These are phyloP conservation scores for Myxozyma kluyveri DNA, from an alignment of 805 yeast species.

Conservation along the genomic window DNA sequence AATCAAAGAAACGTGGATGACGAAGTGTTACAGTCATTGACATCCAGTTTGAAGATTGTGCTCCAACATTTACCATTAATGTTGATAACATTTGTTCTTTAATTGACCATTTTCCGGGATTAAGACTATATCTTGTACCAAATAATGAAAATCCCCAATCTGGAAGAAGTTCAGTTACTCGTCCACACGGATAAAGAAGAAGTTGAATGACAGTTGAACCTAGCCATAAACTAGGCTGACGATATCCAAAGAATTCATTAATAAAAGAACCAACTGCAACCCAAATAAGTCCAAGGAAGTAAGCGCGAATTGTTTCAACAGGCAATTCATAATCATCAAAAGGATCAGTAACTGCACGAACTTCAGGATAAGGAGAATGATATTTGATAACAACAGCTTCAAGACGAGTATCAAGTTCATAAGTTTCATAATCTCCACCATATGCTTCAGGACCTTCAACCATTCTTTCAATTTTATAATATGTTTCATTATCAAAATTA, in stretches of 20 bases:
- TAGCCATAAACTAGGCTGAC: slow-evolving; percentile 55
- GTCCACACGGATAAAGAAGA: slow-evolving; percentile 58
- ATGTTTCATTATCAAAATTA: slow-evolving; percentile 7
- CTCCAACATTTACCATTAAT: slow-evolving; percentile 33
- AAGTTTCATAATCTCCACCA: slow-evolving; percentile 17
- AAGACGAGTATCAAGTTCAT: slow-evolving; percentile 18
- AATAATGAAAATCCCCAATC: slow-evolving; percentile 21
- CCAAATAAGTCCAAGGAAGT: slow-evolving; percentile 53
- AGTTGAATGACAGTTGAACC: slow-evolving; percentile 66
- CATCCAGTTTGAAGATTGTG: slow-evolving; percentile 14
- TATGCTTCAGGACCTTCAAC: slow-evolving; percentile 15
- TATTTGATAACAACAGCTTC: slow-evolving; percentile 22
- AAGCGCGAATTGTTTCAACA: slow-evolving; percentile 57
- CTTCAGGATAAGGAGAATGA: slow-evolving; percentile 57
- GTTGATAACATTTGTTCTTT: slow-evolving; percentile 64
- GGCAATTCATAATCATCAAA: slow-evolving; percentile 49
- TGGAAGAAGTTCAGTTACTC: slow-evolving; percentile 28
- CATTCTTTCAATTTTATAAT: slow-evolving; percentile 9
- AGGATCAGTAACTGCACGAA: slow-evolving; percentile 56
- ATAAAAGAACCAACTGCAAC: slow-evolving; percentile 56
- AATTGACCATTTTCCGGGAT: slow-evolving; percentile 59
- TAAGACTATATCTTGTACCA: slow-evolving; percentile 44
- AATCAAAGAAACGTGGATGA: slow-evolving; percentile 19
- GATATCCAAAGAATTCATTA: slow-evolving; percentile 58
- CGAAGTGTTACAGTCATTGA: slow-evolving; percentile 8